Conservation (phyloP, 1,284 basidiomycete genomes). For the Thecaphora thlaspeos region DNA sequence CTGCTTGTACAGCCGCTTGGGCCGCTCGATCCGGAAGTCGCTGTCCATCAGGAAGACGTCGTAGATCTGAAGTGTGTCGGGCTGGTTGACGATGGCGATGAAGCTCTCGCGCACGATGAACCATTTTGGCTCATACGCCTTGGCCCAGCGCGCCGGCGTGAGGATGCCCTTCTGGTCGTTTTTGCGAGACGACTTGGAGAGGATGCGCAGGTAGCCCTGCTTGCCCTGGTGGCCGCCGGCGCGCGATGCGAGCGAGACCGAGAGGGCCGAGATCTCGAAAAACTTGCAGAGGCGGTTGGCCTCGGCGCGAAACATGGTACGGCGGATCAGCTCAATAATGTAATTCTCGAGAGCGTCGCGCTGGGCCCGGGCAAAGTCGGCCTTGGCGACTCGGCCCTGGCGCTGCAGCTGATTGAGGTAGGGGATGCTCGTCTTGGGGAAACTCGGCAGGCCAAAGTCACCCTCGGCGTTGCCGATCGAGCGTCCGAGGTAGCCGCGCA, state of each 20-base stretch:
- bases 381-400: conserved; percentile 60
- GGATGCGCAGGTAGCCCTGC: conserved; percentile 74
- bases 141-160: conserved; percentile 64
- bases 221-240: conserved; percentile 77
- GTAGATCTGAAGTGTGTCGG: conserved; percentile 71
- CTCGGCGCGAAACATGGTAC: conserved; percentile 91
- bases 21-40: conserved; percentile 78
- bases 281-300: conserved; percentile 91
- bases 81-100: conserved; percentile 80
- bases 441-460: conserved; percentile 78
- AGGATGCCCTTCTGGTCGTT: conserved; percentile 60
- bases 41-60: conserved; percentile 92
- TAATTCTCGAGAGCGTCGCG: conserved; percentile 83
- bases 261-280: conserved; percentile 88
- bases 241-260: conserved; percentile 75
- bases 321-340: conserved; percentile 74
- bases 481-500: conserved; percentile 46
- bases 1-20: conserved; percentile 58
- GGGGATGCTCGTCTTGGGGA: conserved; percentile 80
- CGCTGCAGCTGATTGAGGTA: conserved; percentile 73
- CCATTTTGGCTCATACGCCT: conserved; percentile 78
- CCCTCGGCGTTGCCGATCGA: conserved; percentile 39
- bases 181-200: conserved; percentile 60
- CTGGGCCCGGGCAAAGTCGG: conserved; percentile 75
- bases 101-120: conserved; percentile 92